A percentile compares a stretch with the other conserved stretches of the same genome.
Conservation (phyloP, 1,284 basidiomycete genomes). For the Melampsora larici-populina region DNA sequence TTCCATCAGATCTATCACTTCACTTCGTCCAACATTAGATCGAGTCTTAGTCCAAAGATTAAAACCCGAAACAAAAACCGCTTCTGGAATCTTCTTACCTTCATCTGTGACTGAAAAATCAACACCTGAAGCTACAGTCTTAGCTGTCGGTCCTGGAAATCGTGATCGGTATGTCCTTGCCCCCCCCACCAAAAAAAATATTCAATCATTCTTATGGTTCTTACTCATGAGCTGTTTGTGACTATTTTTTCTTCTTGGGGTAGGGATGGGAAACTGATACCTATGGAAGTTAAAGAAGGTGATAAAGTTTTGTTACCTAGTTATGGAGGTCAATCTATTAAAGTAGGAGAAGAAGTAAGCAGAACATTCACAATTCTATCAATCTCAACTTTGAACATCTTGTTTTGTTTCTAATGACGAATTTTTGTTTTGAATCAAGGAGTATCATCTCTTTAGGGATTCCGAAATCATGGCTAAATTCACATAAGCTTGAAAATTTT, state of each 20-base stretch:
- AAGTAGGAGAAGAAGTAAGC: slow-evolving; percentile 91
- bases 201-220: too few species aligned
- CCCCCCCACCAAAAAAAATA: too few species aligned
- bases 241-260: too few species aligned
- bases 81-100: slow-evolving; percentile 88
- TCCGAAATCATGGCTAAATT: slow-evolving; percentile 95
- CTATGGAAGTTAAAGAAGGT: slow-evolving; percentile 76
- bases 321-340: slow-evolving; percentile 94
- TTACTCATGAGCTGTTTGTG: too few species aligned
- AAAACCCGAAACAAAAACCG: slow-evolving; percentile 91
- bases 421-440: slow-evolving; percentile 59
- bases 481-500: slow-evolving; percentile 51
- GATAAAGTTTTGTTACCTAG: slow-evolving; percentile 90
- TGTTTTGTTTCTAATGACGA: slow-evolving; percentile 2
- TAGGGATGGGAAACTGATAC: slow-evolving; percentile 69
- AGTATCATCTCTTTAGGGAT: slow-evolving; percentile 94
- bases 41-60: slow-evolving; percentile 95
- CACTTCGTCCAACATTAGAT: slow-evolving; percentile 87
- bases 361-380: not conserved
- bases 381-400: not conserved
- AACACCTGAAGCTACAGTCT: slow-evolving; percentile 91
- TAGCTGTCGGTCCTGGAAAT: slow-evolving; percentile 89
- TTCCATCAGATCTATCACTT: slow-evolving; percentile 67
- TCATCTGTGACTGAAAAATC: slow-evolving; percentile 76
- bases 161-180: slow-evolving; percentile 67